Conservation (phyloP, 805 yeast species). For the Candida maris region DNA sequence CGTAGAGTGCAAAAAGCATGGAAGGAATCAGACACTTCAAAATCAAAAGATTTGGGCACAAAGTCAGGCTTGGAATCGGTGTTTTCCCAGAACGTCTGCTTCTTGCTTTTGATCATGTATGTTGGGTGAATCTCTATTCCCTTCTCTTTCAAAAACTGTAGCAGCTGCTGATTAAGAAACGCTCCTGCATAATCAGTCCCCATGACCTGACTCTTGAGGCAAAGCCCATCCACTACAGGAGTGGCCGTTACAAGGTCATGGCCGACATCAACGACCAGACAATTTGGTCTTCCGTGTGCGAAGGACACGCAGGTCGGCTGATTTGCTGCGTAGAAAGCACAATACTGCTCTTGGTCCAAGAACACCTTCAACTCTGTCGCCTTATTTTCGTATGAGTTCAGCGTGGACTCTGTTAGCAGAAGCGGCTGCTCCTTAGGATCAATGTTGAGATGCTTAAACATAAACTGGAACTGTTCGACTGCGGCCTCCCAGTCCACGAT, state of each 20-base stretch:
- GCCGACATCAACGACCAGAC: conserved; percentile 82
- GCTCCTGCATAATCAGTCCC: conserved; percentile 74
- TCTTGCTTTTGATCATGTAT: conserved; percentile 50
- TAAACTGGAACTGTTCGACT: conserved; percentile 63
- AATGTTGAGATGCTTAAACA: conserved; percentile 51
- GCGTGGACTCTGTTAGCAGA: conserved; percentile 79
- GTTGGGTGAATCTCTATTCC: conserved; percentile 39
- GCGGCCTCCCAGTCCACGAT: conserved; percentile 88
- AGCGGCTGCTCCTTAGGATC: conserved; percentile 68
- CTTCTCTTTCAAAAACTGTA: conserved; percentile 35
- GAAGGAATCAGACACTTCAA: conserved; percentile 44
- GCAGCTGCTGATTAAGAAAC: conserved; percentile 54
- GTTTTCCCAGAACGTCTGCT: conserved; percentile 27
- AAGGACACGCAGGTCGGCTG: conserved; percentile 86
- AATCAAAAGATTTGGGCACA: conserved; percentile 31
- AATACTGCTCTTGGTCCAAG: conserved; percentile 65
- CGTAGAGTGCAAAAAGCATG: conserved; percentile 54
- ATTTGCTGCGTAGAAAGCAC: conserved; percentile 78
- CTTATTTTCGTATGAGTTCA: conserved; percentile 71
- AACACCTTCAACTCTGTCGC: conserved; percentile 66
- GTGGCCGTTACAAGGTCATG: conserved; percentile 74
- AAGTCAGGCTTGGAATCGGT: conserved; percentile 21
- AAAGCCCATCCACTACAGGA: conserved; percentile 80
- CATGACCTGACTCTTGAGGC: conserved; percentile 63
- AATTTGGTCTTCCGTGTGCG: conserved; percentile 83